Evolutionary conservation across 2,329 filamentous ascomycete genomes (phyloP), one percentile per base, ranked within the genome.

Genomic region (Camillea tinctor): DNA sequence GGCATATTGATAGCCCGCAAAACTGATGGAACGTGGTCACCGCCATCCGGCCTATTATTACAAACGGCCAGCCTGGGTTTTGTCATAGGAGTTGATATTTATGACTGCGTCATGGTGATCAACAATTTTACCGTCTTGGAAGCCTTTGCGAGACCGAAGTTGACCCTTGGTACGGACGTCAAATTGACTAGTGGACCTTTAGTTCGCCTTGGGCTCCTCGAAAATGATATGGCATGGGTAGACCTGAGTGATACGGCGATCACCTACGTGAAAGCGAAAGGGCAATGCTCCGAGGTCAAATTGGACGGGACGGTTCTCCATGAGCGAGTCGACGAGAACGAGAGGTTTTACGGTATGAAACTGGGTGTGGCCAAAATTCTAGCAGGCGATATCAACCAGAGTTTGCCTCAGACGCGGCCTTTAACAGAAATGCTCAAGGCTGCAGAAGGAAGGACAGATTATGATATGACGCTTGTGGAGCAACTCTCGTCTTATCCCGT

Each of bases 61-160:
- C 94, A 98, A 72, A 97, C 94, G 0, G 87, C 92, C 1, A 92
- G 90, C 0, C 82, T 97, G 36, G 94, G 93, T 40, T 97, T 98
- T 71, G 84, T 97, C 56, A 88, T 93, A 5, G 94, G 93, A 2
- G 90, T 97, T 49, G 94, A 98, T 72, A 93, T 97, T 30, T 98
- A 97, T 79, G 94, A 98, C 74, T 97, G 93, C 71, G 90, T 98
- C 15, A 84, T 97, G 8, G 90, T 97, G 40, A 93, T 97, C 72
- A 97, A 96, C 77, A 93, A 90, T 51, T 86, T 91, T 52, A 84
- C 91, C 59, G 92, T 93, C 6, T 79, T 98, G 52, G 90, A 97
- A 66, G 87, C 90, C 0, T 96, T 97, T 72, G 92, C 91, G 40
- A 88, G 88, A 60, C 79, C 94, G 3, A 85, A 89, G 56, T 87